Conservation (phyloP, 2,329 filamentous ascomycete species). For the Aspergillaceae sp. region DNA sequence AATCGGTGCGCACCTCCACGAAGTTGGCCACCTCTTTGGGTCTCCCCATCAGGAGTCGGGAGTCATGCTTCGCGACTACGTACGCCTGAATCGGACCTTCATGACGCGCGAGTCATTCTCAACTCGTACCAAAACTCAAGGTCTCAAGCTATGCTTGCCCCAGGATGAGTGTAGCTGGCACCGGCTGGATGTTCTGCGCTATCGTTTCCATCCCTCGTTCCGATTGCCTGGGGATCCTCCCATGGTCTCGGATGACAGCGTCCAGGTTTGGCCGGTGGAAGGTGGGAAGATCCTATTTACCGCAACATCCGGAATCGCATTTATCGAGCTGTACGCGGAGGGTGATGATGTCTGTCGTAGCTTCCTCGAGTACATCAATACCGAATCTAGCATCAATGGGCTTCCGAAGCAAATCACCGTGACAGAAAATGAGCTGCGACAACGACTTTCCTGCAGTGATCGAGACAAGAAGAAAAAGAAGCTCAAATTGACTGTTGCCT, state of each 20-base stretch:
- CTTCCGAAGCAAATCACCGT: constrained; percentile 65
- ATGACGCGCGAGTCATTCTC: constrained; percentile 73
- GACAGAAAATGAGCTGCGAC: constrained; percentile 65
- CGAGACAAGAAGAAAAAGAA: constrained; percentile 59
- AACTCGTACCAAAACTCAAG: constrained; percentile 75
- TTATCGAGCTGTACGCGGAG: constrained; percentile 71
- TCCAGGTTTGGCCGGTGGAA: constrained; percentile 81
- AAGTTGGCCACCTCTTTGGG: constrained; percentile 82
- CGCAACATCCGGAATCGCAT: constrained; percentile 72
- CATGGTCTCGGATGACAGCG: constrained; percentile 58
- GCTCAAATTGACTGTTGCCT: constrained; percentile 65
- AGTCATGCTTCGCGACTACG: constrained; percentile 87
- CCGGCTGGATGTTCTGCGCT: constrained; percentile 76
- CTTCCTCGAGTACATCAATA: constrained; percentile 71
- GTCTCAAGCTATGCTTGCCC: constrained; percentile 60
- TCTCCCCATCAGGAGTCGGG: constrained; percentile 83
- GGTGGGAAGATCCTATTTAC: constrained; percentile 66
- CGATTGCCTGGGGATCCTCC: constrained; percentile 66
- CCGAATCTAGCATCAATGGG: constrained; percentile 47
- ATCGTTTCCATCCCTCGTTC: constrained; percentile 86
- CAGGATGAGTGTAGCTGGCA: constrained; percentile 89
- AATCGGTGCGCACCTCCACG: constrained; percentile 86
- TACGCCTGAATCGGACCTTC: constrained; percentile 75
- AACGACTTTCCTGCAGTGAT: constrained; percentile 56
- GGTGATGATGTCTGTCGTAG: constrained; percentile 71